A percentile compares a stretch with the other conserved stretches of the same genome.
Evolutionary conservation across 1,284 basidiomycete species (phyloP).

Genomic region (Marasmius sp.): DNA sequence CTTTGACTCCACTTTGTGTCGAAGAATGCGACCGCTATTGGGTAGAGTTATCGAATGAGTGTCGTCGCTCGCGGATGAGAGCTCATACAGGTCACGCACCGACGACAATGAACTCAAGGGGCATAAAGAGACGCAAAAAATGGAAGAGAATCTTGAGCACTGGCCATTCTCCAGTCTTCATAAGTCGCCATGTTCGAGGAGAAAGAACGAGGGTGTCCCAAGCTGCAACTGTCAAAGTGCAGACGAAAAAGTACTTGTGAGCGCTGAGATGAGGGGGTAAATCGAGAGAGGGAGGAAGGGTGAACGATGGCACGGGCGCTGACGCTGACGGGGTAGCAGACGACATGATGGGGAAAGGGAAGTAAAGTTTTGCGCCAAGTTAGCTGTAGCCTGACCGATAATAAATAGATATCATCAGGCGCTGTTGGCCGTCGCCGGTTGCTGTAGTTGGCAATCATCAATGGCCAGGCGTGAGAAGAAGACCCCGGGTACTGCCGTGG

Average conservation of each 20-base stretch:
- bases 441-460: no score
- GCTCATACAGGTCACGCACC: constrained; percentile 41
- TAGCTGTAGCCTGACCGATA: no score
- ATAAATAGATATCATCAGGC: no score
- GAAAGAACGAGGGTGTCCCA: constrained; percentile 84
- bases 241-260: constrained; percentile 84
- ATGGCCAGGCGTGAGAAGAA: no score
- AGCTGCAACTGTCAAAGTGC: constrained; percentile 80
- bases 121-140: constrained; percentile 73
- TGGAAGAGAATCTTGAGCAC: constrained; percentile 72
- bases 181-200: constrained; percentile 71
- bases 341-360: constrained; percentile 23
- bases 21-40: constrained; percentile 75
- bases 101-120: constrained; percentile 71
- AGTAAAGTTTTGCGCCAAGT: no score
- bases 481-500: background rate
- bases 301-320: background rate
- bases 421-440: no score
- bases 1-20: constrained; percentile 62
- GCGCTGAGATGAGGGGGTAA: constrained; percentile 74
- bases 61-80: background rate
- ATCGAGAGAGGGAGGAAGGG: constrained; percentile 57
- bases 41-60: constrained; percentile 3
- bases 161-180: constrained; percentile 71
- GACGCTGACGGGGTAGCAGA: constrained; percentile 21